Evolutionary conservation across 352 stramenopile species (phyloP), one percentile per base, ranked within the genome.

Genomic region (Phytopythium cucurbitacearum): DNA sequence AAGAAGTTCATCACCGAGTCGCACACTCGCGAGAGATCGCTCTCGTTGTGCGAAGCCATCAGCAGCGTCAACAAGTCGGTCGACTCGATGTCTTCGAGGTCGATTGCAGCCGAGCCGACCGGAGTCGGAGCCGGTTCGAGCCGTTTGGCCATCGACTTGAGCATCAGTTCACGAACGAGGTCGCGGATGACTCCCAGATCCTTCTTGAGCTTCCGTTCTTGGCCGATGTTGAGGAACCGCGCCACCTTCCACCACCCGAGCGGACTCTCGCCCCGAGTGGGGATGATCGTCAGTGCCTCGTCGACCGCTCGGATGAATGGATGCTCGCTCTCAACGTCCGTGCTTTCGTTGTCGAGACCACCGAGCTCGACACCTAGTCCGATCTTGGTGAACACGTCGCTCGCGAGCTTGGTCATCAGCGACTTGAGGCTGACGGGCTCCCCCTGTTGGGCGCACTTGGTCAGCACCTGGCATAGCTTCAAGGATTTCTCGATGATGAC

Each of bases 1-100:
- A 91, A 57, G 50, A 90, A 87, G 40, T 64, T 85, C 13, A 91
- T 66, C 3, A 82, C 57, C 28, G 84, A 71, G 55, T 90, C 73
- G 40, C 73, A 70, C 6, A 89, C 57, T 5, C 71, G 59, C 35
- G 71, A 65, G n/a, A 64, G 40, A 13, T 70, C 58, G 28, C 58
- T 56, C n/a, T 59, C 64, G 9, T 67, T 63, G 8, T 75, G 65
- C 42, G 62, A 62, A 42, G 64, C 71, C 9, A 84, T 51, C 37
- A 72, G 85, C 5, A 80, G 60, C 53, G 71, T 73, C 12, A 84
- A 62, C 28, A 83, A 35, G 13, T 78, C 62, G 5, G 70, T 67
- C 34, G 13, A 13, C 40, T n/a, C 40, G 11, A 15, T 44, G 40
- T n/a, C 11, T 44, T 44, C 5, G 11, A 12, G 40, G 40, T 35